A percentile compares a stretch with the other conserved stretches of the same genome.
Evolutionary conservation across 2,329 filamentous ascomycete species (phyloP).

Genomic region (Penicillium sp.): DNA sequence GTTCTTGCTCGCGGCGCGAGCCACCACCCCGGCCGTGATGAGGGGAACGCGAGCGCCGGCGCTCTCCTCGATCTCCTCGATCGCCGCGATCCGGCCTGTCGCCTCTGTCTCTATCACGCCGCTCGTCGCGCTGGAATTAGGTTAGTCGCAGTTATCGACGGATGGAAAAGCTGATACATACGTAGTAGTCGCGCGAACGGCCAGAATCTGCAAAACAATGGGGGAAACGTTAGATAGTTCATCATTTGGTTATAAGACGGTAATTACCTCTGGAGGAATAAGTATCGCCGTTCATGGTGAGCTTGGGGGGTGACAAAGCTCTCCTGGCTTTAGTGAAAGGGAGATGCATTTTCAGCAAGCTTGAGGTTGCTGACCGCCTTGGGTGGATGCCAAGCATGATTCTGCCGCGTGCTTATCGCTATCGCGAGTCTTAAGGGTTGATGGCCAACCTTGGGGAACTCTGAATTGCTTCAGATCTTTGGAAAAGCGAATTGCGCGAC

Average conservation of each 20-base stretch:
- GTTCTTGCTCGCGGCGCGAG: slow-evolving; percentile 72
- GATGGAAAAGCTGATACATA: slow-evolving; percentile 38
- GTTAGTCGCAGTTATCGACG: slow-evolving; percentile 22
- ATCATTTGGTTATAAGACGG: neutral
- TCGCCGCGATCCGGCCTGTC: slow-evolving; percentile 45
- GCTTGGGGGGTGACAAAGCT: slow-evolving; percentile 26
- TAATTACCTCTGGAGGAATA: slow-evolving; percentile 76
- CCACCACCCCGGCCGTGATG: slow-evolving; percentile 63
- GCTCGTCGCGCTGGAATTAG: slow-evolving; percentile 49
- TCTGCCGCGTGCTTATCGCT: neutral
- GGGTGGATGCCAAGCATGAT: neutral
- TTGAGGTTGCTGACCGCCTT: slow-evolving; percentile 34
- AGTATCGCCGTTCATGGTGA: slow-evolving; percentile 81
- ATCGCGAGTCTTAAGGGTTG: neutral
- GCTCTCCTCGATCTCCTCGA: slow-evolving; percentile 58
- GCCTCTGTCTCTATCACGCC: slow-evolving; percentile 47
- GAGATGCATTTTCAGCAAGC: slow-evolving; percentile 35
- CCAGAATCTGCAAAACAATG: slow-evolving; percentile 49
- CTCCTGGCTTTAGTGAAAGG: slow-evolving; percentile 25
- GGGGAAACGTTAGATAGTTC: slow-evolving; percentile 30
- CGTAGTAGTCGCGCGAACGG: slow-evolving; percentile 59
- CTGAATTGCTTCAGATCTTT: neutral
- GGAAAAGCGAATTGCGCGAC: neutral
- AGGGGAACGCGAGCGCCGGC: slow-evolving; percentile 85
- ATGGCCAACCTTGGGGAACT: neutral